phyloP scores from a whole-genome alignment of 257 asterid genomes.

The Capsicum rhomboideum region DNA sequence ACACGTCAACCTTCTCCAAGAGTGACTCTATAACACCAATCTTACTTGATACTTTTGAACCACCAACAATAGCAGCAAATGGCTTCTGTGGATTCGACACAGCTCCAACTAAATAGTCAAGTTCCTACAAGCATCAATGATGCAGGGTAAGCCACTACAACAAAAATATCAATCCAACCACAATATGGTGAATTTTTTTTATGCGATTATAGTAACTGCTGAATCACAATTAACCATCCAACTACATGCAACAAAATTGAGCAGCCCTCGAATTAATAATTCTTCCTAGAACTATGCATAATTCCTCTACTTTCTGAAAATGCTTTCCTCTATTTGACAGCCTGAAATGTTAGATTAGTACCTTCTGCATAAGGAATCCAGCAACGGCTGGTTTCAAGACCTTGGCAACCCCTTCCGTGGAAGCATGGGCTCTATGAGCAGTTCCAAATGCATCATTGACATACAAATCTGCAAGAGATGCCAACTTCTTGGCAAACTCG shows the following conservation, averaged over 20 bases:
- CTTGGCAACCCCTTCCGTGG: conserved; percentile 50
- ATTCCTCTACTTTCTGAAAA: neutral
- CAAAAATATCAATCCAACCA: neutral
- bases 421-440: conserved; percentile 63
- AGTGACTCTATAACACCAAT: conserved; percentile 70
- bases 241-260: neutral
- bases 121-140: conserved; percentile 43
- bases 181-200: neutral
- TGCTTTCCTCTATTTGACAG: neutral
- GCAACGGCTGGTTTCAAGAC: conserved; percentile 46
- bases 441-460: conserved; percentile 90
- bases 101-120: conserved; percentile 76
- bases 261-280: neutral
- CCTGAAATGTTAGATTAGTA: neutral
- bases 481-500: conserved; percentile 49
- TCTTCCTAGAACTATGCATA: neutral
- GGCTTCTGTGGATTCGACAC: conserved; percentile 77
- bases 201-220: neutral
- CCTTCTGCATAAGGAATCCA: conserved; percentile 52
- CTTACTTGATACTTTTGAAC: conserved; percentile 72
- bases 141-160: neutral
- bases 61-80: conserved; percentile 87
- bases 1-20: conserved; percentile 57
- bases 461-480: conserved; percentile 42
- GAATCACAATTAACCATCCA: neutral